Evolutionary conservation across 805 yeast species (phyloP).

Genomic region (Dipodascus albidus): DNA sequence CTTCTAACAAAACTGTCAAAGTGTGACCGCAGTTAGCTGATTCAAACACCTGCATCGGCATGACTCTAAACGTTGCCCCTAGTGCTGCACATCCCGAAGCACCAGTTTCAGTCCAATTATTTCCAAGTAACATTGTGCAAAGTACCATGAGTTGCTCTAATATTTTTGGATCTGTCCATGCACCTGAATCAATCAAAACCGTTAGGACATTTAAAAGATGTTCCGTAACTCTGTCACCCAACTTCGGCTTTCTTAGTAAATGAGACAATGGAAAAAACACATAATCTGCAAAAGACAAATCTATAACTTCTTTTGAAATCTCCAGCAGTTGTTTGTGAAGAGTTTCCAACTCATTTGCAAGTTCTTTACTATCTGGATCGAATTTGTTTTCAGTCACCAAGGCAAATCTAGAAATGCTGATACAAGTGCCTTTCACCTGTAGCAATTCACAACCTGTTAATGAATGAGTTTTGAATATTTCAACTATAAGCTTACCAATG

Average conservation of each 20-base stretch:
- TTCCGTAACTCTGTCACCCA: constrained; percentile 33
- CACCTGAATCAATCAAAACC: constrained; percentile 36
- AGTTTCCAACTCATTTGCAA: constrained; percentile 11
- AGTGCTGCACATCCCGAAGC: neutral
- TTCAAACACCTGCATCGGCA: neutral
- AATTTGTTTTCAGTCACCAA: constrained; percentile 6
- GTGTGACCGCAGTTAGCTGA: neutral
- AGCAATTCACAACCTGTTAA: neutral
- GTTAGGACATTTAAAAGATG: constrained; percentile 39
- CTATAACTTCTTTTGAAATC: constrained; percentile 7
- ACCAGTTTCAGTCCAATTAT: constrained; percentile 4
- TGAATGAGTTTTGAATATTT: too few species aligned
- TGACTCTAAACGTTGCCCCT: neutral
- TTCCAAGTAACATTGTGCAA: constrained; percentile 4
- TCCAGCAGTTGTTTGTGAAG: constrained; percentile 8
- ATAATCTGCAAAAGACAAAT: constrained; percentile 39
- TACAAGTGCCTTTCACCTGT: neutral
- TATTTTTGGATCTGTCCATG: constrained; percentile 13
- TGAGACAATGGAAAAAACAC: constrained; percentile 50
- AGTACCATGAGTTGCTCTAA: neutral
- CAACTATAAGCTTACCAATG: neutral
- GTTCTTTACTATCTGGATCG: constrained; percentile 9
- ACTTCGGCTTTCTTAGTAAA: constrained; percentile 35
- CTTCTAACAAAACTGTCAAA: neutral
- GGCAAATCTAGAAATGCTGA: constrained; percentile 2